Conservation (phyloP, 345 rosid genomes). For the Gynandropsis gynandra region DNA sequence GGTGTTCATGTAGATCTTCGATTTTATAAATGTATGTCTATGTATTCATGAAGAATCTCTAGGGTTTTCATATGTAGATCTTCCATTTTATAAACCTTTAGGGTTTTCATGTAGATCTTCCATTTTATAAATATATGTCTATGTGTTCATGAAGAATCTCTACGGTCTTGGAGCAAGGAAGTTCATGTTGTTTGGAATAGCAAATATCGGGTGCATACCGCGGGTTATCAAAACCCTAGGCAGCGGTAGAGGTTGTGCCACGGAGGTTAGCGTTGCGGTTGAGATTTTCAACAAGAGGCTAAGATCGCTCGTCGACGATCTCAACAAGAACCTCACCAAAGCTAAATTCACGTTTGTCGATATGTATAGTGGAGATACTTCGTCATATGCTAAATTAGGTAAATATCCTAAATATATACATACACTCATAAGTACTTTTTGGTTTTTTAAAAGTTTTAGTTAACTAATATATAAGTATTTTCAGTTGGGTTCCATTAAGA, state of each 20-base stretch:
- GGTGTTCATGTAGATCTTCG: no score
- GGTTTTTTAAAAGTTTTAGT: slow-evolving; percentile 1
- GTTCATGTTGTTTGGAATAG: slow-evolving; percentile 26
- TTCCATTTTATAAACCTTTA: no score
- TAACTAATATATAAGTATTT: no score
- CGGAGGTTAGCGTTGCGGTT: slow-evolving; percentile 26
- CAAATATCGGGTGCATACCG: slow-evolving; percentile 31
- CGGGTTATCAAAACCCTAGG: slow-evolving; percentile 9
- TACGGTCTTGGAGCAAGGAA: slow-evolving; percentile 29
- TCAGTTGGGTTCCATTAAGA: no score
- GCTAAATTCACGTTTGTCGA: slow-evolving; percentile 27
- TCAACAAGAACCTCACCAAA: slow-evolving; percentile 11
- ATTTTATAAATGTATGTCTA: no score
- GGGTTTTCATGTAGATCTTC: no score
- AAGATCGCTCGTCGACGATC: slow-evolving; percentile 12
- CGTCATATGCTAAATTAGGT: background rate
- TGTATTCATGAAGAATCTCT: no score
- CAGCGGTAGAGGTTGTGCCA: slow-evolving; percentile 25
- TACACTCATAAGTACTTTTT: background rate
- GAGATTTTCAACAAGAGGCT: slow-evolving; percentile 23
- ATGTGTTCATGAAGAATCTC: slow-evolving; percentile 12
- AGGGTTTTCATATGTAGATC: no score
- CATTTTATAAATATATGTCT: no score
- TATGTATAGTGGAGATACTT: background rate
- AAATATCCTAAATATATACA: background rate